phyloP scores from a whole-genome alignment of 148 eudicot species.

The Silene latifolia region DNA sequence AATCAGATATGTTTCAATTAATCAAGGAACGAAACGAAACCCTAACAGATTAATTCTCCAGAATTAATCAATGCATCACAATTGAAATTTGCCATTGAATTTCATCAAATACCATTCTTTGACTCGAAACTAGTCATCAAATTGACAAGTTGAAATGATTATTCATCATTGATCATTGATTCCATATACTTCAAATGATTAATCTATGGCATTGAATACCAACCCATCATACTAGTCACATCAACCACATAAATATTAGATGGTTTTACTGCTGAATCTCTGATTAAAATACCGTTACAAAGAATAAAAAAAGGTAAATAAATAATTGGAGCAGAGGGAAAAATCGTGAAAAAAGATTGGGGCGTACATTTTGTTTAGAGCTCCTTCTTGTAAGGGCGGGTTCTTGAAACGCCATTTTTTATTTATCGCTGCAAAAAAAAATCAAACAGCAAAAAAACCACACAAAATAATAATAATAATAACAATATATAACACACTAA shows the following conservation, averaged over 20 bases:
- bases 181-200: no score
- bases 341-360: background rate
- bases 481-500: background rate
- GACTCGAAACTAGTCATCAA: background rate
- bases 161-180: background rate
- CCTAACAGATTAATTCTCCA: no score
- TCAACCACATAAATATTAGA: no score
- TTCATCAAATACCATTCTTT: background rate
- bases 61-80: background rate
- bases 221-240: no score
- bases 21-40: no score
- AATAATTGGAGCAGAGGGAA: background rate
- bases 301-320: background rate
- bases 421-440: conserved; percentile 11
- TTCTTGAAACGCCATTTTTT: conserved; percentile 37
- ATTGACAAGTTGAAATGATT: background rate
- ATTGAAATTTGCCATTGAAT: background rate
- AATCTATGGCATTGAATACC: no score
- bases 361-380: conserved; percentile 62
- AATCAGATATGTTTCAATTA: no score
- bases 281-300: no score
- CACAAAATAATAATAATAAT: background rate
- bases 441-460: background rate
- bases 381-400: conserved; percentile 44
- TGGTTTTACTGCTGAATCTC: no score